Evolutionary conservation across 805 yeast species (phyloP).

Genomic region (Saccharomycopsis synnaedendra): DNA sequence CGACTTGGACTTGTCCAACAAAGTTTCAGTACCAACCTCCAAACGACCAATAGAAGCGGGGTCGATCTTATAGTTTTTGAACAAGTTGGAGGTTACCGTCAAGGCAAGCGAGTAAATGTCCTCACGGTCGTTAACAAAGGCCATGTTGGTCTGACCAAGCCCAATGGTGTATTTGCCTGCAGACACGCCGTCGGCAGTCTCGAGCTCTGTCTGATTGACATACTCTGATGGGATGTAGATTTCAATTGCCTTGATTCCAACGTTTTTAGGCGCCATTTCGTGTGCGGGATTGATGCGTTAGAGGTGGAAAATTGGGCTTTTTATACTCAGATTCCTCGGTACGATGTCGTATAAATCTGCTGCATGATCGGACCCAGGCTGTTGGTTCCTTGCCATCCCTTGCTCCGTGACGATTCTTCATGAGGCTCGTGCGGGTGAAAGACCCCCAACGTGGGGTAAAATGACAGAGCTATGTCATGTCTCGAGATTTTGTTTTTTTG

Average conservation of each 20-base stretch:
- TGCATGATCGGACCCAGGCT: too few relatives aligned
- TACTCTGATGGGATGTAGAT: slow-evolving; percentile 77
- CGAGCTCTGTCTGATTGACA: slow-evolving; percentile 84
- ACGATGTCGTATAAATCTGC: too few relatives aligned
- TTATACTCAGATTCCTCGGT: too few relatives aligned
- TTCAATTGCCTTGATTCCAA: slow-evolving; percentile 96
- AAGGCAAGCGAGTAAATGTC: slow-evolving; percentile 91
- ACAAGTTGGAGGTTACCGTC: slow-evolving; percentile 71
- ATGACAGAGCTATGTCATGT: too few relatives aligned
- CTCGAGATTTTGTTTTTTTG: too few relatives aligned
- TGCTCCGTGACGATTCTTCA: too few relatives aligned
- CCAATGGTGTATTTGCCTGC: slow-evolving; percentile 97
- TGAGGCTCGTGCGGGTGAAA: too few relatives aligned
- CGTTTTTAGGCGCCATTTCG: slow-evolving; percentile 48
- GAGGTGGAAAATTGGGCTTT: too few relatives aligned
- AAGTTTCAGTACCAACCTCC: slow-evolving; percentile 97
- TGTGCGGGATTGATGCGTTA: not conserved
- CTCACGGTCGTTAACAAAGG: slow-evolving; percentile 94
- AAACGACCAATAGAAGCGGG: slow-evolving; percentile 77
- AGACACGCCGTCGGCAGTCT: slow-evolving; percentile 73
- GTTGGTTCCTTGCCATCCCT: too few relatives aligned
- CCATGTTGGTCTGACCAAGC: slow-evolving; percentile 96
- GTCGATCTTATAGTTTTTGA: slow-evolving; percentile 76
- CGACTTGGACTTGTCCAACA: slow-evolving; percentile 92
- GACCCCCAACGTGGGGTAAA: too few relatives aligned